These are phyloP conservation scores for Cystobasidium onofrii DNA, from an alignment of 768 basidiomycete genomes.

Conservation along the genomic window DNA sequence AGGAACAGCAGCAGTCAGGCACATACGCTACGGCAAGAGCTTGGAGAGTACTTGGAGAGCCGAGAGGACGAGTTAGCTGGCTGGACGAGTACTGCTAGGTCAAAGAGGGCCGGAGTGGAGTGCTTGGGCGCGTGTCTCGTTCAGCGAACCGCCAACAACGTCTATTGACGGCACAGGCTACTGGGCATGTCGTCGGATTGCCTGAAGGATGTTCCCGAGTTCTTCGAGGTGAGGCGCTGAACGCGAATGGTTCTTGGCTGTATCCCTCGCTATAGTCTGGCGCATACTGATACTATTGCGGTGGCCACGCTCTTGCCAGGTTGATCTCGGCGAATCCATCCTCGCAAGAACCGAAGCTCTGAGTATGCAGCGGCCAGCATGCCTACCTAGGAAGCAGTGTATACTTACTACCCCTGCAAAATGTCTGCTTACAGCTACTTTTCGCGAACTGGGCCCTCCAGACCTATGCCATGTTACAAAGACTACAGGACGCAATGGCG, in stretches of 20 bases:
- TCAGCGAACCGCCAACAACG: background rate
- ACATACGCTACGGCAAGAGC: background rate
- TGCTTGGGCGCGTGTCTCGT: background rate
- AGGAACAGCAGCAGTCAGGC: background rate
- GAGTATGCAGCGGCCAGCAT: constrained; percentile 52
- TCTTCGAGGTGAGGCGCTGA: constrained; percentile 67
- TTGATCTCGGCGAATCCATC: constrained; percentile 81
- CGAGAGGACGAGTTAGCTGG: background rate
- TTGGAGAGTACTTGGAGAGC: background rate
- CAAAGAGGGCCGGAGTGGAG: background rate
- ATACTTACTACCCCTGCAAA: background rate
- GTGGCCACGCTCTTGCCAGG: constrained; percentile 40
- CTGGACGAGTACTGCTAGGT: background rate
- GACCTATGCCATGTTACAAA: constrained; percentile 95
- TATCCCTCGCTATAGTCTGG: background rate
- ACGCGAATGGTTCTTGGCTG: background rate
- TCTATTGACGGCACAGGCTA: background rate
- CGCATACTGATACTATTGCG: background rate
- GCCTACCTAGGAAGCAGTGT: background rate
- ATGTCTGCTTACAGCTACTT: constrained; percentile 58
- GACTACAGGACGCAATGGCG: constrained; percentile 69
- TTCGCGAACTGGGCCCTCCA: constrained; percentile 93
- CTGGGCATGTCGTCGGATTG: constrained; percentile 43
- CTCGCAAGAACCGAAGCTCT: constrained; percentile 84
- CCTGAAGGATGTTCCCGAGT: constrained; percentile 77